Base-by-base conservation (phyloP, 2,329 filamentous ascomycete species). In the Ceratocystis papillata region DNA sequence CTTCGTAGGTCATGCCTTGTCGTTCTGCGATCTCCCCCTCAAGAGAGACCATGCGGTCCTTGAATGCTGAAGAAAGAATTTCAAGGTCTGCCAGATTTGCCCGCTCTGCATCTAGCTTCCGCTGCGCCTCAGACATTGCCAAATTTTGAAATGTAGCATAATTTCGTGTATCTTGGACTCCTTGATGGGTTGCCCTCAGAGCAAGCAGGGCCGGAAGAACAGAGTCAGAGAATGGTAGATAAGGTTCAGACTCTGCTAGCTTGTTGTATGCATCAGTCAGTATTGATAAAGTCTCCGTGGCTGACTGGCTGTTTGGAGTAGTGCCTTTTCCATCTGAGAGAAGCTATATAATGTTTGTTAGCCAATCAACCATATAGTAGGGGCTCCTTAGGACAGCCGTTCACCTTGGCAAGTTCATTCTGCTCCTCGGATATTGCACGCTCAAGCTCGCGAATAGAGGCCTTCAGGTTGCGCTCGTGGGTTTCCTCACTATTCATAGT, bases 171-270 rank as follows among this genome's bases (percentile, higher is more conserved):
- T 89, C 85, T 67, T 79, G 74, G 62, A 88, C 81, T 17, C 84
- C 85, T 66, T 81, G 79, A 67, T 86, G 81, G 2, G 87, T 85
- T 70, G 82, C 84, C 63, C 87, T 84, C 65, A 90, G 75, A 5
- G 89, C 88, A 50, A 94, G 73, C 3, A 95, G 78, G 5, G 86
- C 83, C 2, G 89, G 88, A 5, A 94, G 75, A 5, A 86, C 79
- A 22, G 89, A 93, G 62, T 81, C 83, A 8, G 83, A 77, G 28
- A 80, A 78, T 2, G 89, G 89, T 25, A 93, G 76, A 70, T 84
- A 84, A 7, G 87, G 86, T 63, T 85, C 80, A 15, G 81, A 79
- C 55, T 81, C 77, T 12, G 83, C 80, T 60, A 90, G 77, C 17
- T 81, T 79, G 64, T 84, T 80, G 71, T 91, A 90, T 2, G 87